These are phyloP conservation scores for Clavaria fumosa DNA, from an alignment of 768 basidiomycete genomes.

Conservation along the genomic window DNA sequence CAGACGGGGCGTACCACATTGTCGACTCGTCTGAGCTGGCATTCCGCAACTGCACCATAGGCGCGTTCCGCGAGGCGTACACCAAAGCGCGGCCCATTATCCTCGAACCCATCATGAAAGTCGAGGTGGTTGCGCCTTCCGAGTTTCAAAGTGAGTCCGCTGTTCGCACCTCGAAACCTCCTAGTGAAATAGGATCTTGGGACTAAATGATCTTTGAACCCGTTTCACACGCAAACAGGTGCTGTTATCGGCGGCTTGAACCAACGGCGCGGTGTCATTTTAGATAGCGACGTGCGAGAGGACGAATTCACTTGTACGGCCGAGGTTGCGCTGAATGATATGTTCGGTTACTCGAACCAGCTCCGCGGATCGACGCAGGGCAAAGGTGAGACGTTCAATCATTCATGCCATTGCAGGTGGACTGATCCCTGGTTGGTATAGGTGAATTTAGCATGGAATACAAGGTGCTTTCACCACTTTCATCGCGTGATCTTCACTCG, in stretches of 20 bases:
- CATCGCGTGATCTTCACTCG: no score
- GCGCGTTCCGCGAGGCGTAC: slow-evolving; percentile 88
- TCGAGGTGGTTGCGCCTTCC: slow-evolving; percentile 88
- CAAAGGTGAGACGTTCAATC: slow-evolving; percentile 38
- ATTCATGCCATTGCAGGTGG: not conserved
- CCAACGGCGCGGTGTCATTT: slow-evolving; percentile 79
- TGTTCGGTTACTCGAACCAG: slow-evolving; percentile 95
- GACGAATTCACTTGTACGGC: slow-evolving; percentile 89
- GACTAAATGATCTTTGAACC: not conserved
- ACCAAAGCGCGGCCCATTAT: slow-evolving; percentile 62
- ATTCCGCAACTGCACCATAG: slow-evolving; percentile 80
- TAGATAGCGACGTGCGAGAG: slow-evolving; percentile 92
- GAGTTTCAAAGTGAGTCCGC: slow-evolving; percentile 75
- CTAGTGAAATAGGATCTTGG: not conserved
- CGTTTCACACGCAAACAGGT: slow-evolving; percentile 23
- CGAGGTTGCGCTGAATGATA: slow-evolving; percentile 91
- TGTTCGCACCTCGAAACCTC: not conserved
- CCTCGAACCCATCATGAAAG: slow-evolving; percentile 96
- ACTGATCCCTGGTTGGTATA: slow-evolving; percentile 8
- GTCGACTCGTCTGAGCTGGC: slow-evolving; percentile 96
- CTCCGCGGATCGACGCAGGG: slow-evolving; percentile 91
- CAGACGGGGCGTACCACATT: slow-evolving; percentile 84
- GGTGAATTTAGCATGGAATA: slow-evolving; percentile 73
- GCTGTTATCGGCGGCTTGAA: slow-evolving; percentile 91
- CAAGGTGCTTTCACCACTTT: slow-evolving; percentile 34